Evolutionary conservation across 306 rosid genomes (phyloP).

Genomic region (Vigna angularis): DNA sequence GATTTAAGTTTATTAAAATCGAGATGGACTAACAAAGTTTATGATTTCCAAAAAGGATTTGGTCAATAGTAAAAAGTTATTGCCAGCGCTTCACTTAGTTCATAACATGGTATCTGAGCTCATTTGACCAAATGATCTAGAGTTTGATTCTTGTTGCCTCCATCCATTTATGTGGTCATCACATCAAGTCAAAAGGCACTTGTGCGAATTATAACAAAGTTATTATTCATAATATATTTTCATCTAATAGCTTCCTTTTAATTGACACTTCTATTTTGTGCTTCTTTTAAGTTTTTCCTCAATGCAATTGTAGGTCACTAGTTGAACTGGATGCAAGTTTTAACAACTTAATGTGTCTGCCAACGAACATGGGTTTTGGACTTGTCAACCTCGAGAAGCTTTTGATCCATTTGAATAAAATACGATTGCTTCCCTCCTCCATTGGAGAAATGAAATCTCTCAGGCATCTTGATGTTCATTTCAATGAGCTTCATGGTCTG

Average conservation of each 20-base stretch:
- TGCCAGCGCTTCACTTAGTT: neutral
- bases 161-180: neutral
- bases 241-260: neutral
- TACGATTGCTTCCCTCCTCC: constrained; percentile 58
- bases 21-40: neutral
- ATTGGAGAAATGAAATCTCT: constrained; percentile 65
- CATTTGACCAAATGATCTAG: neutral
- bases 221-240: neutral
- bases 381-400: constrained; percentile 58
- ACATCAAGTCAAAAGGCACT: neutral
- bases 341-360: constrained; percentile 59
- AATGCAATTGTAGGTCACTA: constrained; percentile 48
- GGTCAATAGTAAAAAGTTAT: neutral
- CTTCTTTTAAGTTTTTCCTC: constrained; percentile 25
- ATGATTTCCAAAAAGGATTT: neutral
- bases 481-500: constrained; percentile 63
- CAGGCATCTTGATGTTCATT: constrained; percentile 61
- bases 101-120: neutral
- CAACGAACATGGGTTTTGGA: constrained; percentile 57
- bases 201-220: neutral
- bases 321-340: constrained; percentile 62
- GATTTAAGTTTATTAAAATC: neutral
- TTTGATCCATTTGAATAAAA: constrained; percentile 53
- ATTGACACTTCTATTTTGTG: neutral
- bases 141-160: neutral